Base-by-base conservation (phyloP, 192 early-diverging fungal species). In the Mortierella claussenii region DNA sequence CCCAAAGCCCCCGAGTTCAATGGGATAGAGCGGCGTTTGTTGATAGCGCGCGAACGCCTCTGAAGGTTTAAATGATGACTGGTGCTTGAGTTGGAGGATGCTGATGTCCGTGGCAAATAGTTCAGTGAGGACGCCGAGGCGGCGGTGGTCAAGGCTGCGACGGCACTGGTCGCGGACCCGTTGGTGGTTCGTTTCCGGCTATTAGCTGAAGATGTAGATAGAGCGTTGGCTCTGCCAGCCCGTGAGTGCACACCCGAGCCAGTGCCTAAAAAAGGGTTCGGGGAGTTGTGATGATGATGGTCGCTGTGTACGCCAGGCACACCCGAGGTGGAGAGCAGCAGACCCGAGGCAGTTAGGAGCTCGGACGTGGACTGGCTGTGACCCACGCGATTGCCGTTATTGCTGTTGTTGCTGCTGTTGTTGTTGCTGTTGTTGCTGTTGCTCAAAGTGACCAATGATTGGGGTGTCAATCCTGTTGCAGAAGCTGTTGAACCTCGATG, bases 281-380 rank as follows among this genome's bases (percentile, higher is more conserved):
- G n/a, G n/a, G 37, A 10, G 13, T 40, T 40, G 37, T 40, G 7
- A 13, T 27, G 20, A 15, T 50, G 4, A 9, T 7, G 9, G 20
- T 26, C 55, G 24, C 27, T 57, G 28, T 63, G 60, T 15, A 53
- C 26, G 0, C 26, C 33, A 40, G 47, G 31, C 23, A 50, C 33
- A 5, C 33, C 55, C 18, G 46, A 37, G 28, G 53, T 55, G 11
- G 64, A 18, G 3, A 68, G 34, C 55, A 68, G 31, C 2, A 68
- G 44, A 15, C 55, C 36, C 1, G 65, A 53, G 18, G 53, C 47
- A 1, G 65, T 55, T 58, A 68, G 47, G 12, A 68, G 44, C 8
- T 68, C 65, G 1, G 65, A 58, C 5, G 55, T 30, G 20, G 65
- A 40, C 23, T 54, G 55, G 27, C n/a, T 20, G n/a, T 62, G 60